These are phyloP conservation scores for Kodamaea sagamina DNA, from an alignment of 805 yeast species.

Conservation along the genomic window DNA sequence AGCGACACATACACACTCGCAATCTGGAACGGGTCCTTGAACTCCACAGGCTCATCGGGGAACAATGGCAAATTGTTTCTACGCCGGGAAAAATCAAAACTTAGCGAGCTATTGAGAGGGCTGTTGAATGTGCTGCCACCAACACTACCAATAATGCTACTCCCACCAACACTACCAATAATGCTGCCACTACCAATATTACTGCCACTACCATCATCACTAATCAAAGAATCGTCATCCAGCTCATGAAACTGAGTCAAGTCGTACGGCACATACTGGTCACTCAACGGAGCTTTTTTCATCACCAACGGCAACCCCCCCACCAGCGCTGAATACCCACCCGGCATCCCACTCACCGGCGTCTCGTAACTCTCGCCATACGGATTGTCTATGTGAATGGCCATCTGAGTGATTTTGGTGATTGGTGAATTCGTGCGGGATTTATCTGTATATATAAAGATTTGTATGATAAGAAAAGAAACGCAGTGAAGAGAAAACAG, in stretches of 20 bases:
- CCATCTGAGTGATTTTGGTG: slow-evolving; percentile 1
- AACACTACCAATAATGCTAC: too few species aligned
- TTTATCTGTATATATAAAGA: background rate
- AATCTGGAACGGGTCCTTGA: slow-evolving; percentile 6
- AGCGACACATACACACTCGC: too few species aligned
- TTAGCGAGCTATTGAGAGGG: background rate
- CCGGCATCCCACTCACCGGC: too few species aligned
- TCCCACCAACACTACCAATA: too few species aligned
- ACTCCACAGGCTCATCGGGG: slow-evolving; percentile 10
- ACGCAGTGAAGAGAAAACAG: background rate
- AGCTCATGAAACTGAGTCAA: slow-evolving; percentile 10
- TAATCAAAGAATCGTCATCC: slow-evolving; percentile 5
- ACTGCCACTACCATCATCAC: slow-evolving; percentile 4
- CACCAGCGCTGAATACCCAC: too few species aligned
- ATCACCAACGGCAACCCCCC: too few species aligned
- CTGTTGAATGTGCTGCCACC: background rate
- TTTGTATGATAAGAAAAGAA: background rate
- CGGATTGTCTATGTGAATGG: slow-evolving; percentile 3
- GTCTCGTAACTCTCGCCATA: background rate
- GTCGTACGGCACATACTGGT: slow-evolving; percentile 14
- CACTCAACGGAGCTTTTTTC: slow-evolving; percentile 7
- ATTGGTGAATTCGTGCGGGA: background rate
- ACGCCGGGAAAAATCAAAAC: slow-evolving; percentile 1
- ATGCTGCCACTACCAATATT: too few species aligned
- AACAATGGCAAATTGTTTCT: slow-evolving; percentile 6